Evolutionary conservation across 768 basidiomycete species (phyloP), one percentile per base, ranked within the genome.

Genomic region (Tulasnella sp.): DNA sequence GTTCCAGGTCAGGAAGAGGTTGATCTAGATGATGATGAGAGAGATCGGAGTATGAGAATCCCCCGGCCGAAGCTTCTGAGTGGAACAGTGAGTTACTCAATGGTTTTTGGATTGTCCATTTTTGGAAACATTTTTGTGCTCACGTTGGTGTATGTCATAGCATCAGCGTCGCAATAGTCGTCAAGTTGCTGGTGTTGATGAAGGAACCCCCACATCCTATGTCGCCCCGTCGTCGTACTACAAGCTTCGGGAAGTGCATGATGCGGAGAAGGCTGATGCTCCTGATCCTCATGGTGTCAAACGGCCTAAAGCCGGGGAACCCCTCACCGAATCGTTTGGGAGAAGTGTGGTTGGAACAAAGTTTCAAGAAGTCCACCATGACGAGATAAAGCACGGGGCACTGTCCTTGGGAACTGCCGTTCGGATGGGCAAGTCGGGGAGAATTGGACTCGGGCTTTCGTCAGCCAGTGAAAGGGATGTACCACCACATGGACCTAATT

Each of bases 211-310:
- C 3, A 79, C 79, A 15, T 81, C 81, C 4, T 88, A 85, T 59
- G 77, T 86, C 7, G 82, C 81, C 4, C 84, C 84, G 5, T 83
- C 80, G 5, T 75, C 79, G 48, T 88, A 81, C 62, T 88, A 88
- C 67, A 79, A 81, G 60, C 72, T 88, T 28, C 72, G 78, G 20
- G 68, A 72, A 22, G 69, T 83, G 3, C 71, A 69, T 45, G 78
- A 77, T 7, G 69, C 22, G 78, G 68, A 48, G 77, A 74, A 19
- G 79, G 79, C 4, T 68, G 73, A 29, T 74, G 78, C 48, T 68
- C 71, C 9, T 72, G 55, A 25, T 3, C 12, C 25, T 13, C 15
- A 35, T 47, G 32, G 5, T n/a, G 27, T 4, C 45, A 13, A 47
- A 15, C 25, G 1, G 5, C 32, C 45, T 19, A 20, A 3, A 33